Conservation (phyloP, 371 early-diverging fungal genomes). For the Syncephalastrum racemosum region DNA sequence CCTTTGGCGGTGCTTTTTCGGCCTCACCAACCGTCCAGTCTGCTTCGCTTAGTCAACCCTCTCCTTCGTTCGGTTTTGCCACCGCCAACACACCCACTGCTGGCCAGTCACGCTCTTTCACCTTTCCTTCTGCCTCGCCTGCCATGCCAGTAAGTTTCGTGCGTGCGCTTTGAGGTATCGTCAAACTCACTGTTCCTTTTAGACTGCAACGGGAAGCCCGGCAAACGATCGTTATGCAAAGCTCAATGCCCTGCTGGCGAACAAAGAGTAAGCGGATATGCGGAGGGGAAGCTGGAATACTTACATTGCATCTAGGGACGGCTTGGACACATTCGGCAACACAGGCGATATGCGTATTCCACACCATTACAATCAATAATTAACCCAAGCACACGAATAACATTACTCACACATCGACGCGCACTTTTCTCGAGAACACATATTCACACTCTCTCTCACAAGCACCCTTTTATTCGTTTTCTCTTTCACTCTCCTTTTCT, state of each 20-base stretch:
- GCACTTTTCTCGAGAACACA: no score
- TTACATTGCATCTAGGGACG: conserved; percentile 25
- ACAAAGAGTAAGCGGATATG: conserved; percentile 19
- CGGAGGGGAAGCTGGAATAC: not conserved
- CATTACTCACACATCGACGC: no score
- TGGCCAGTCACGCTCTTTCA: conserved; percentile 18
- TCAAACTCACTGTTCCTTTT: not conserved
- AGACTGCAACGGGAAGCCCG: conserved; percentile 9
- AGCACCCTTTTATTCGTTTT: not conserved
- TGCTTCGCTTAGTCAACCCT: conserved; percentile 6
- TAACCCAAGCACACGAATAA: no score
- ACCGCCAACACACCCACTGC: conserved; percentile 11
- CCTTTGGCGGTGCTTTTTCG: conserved; percentile 15
- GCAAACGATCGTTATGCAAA: conserved; percentile 16
- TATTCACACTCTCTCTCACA: no score
- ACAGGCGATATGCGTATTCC: conserved; percentile 50
- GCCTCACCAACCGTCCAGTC: conserved; percentile 17
- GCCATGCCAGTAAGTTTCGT: conserved; percentile 13
- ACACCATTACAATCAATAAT: no score
- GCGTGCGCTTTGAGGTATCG: not conserved
- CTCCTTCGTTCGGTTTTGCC: conserved; percentile 10
- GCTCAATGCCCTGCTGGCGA: conserved; percentile 19
- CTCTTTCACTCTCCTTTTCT: conserved; percentile 15
- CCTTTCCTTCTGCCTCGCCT: conserved; percentile 16
- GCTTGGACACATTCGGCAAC: conserved; percentile 57